Evolutionary conservation across 768 basidiomycete genomes (phyloP).

Genomic region (Kwoniella dendrophila): DNA sequence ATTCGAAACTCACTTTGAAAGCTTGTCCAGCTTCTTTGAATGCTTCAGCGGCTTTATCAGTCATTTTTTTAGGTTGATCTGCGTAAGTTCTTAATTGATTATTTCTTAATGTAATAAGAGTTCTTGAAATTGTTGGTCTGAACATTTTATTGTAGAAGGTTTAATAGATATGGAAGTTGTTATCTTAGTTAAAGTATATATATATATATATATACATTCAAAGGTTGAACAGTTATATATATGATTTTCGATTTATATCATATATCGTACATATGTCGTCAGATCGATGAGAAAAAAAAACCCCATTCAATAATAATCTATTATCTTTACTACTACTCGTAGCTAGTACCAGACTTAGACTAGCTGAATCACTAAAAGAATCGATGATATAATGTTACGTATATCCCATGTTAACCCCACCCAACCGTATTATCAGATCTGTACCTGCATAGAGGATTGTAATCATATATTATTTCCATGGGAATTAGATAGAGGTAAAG

Average conservation of each 20-base stretch:
- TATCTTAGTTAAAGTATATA: background rate
- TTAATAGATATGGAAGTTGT: background rate
- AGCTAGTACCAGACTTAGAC: background rate
- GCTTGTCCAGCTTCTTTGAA: slow-evolving; percentile 43
- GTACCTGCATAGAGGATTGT: background rate
- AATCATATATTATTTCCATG: background rate
- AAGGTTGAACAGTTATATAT: background rate
- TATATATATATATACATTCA: background rate
- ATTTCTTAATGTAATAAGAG: background rate
- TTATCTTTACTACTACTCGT: no score
- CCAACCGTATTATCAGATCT: no score
- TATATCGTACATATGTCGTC: no score
- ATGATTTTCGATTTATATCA: no score
- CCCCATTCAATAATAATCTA: no score
- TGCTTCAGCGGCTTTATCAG: slow-evolving; percentile 30
- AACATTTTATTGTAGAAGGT: slow-evolving; percentile 4
- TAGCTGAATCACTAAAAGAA: background rate
- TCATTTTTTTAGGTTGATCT: slow-evolving; percentile 22
- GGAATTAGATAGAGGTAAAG: background rate
- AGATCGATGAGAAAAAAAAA: no score
- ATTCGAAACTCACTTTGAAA: slow-evolving; percentile 36
- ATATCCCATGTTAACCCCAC: no score
- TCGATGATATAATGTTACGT: slow-evolving; percentile 10
- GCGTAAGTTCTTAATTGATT: slow-evolving; percentile 14
- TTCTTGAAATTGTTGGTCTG: slow-evolving; percentile 1